These are phyloP conservation scores for Solanum acaule DNA, from an alignment of 257 asterid genomes.

Conservation along the genomic window DNA sequence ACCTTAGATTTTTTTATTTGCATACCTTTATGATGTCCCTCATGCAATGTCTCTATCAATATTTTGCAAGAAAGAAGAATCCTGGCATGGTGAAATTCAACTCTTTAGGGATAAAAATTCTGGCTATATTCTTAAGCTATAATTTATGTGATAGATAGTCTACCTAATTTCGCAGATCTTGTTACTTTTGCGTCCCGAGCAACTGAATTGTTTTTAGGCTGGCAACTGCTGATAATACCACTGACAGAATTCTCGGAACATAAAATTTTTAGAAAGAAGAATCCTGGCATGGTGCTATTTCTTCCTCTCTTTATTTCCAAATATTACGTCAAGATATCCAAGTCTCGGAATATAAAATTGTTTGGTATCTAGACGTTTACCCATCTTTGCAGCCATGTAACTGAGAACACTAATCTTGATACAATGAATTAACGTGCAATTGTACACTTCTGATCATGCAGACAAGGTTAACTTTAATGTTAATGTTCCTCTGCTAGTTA, in stretches of 20 bases:
- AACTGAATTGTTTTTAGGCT: not conserved
- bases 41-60: not conserved
- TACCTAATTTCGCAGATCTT: not conserved
- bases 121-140: not conserved
- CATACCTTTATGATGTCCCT: not conserved
- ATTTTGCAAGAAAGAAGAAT: not conserved
- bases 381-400: not conserved
- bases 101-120: not conserved
- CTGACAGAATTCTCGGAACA: too few relatives aligned
- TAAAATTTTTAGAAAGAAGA: too few relatives aligned
- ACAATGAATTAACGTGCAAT: not conserved
- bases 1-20: not conserved
- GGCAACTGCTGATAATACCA: not conserved
- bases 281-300: not conserved
- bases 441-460: not conserved
- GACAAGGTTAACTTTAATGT: not conserved
- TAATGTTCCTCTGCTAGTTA: not conserved
- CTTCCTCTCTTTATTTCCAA: not conserved
- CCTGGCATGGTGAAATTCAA: not conserved
- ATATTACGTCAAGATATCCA: not conserved
- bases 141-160: not conserved
- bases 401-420: not conserved
- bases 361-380: not conserved
- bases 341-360: not conserved
- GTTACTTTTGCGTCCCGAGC: not conserved